phyloP scores from a whole-genome alignment of 129 eudicot species.

The Escallonia herrerae region DNA sequence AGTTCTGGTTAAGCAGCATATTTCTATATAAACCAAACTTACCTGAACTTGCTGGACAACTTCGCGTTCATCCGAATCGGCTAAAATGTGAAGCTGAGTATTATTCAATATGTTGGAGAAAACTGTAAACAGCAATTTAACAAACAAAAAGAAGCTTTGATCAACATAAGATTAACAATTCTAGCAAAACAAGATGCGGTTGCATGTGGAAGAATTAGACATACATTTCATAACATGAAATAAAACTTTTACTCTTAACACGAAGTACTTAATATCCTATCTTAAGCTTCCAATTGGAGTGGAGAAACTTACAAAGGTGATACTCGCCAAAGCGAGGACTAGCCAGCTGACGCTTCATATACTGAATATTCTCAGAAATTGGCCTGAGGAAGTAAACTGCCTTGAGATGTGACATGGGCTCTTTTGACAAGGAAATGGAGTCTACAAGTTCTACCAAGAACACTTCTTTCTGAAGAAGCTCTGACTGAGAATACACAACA shows the following conservation, averaged over 20 bases:
- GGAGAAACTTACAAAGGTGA: conserved; percentile 77
- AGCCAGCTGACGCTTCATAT: conserved; percentile 79
- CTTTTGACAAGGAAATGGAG: conserved; percentile 89
- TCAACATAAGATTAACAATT: conserved; percentile 5
- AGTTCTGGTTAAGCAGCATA: background rate
- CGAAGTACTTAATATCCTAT: no score
- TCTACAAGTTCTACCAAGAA: conserved; percentile 93
- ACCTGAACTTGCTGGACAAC: conserved; percentile 99
- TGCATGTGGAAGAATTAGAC: background rate
- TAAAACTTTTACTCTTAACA: background rate
- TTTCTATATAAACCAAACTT: conserved; percentile 7
- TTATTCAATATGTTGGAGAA: conserved; percentile 91
- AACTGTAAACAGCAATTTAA: conserved; percentile 38
- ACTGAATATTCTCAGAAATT: conserved; percentile 73
- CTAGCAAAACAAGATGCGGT: background rate
- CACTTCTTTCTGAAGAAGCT: conserved; percentile 94
- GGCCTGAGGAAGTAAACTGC: conserved; percentile 96
- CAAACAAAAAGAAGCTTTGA: conserved; percentile 11
- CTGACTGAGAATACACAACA: conserved; percentile 93
- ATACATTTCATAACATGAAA: background rate
- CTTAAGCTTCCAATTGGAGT: background rate
- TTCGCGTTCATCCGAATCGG: conserved; percentile 96
- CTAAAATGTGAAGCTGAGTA: conserved; percentile 88
- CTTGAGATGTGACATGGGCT: conserved; percentile 93
- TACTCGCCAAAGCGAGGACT: conserved; percentile 94